Conservation (phyloP, 768 basidiomycete genomes). For the Saitozyma sp. region DNA sequence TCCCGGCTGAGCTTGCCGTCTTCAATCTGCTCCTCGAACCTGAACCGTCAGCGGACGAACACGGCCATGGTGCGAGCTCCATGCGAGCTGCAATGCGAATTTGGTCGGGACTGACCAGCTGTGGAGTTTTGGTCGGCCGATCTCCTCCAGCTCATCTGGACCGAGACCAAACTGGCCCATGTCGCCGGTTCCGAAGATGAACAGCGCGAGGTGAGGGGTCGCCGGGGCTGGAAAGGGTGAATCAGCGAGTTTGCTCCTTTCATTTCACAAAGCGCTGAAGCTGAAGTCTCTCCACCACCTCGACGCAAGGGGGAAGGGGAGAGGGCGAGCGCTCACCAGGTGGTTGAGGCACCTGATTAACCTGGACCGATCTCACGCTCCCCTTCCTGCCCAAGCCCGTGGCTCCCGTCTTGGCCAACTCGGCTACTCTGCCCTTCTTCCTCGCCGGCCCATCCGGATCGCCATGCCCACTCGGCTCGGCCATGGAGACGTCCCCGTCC, state of each 20-base stretch:
- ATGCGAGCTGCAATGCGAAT: neutral
- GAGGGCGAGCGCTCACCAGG: slow-evolving; percentile 26
- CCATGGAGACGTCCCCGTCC: slow-evolving; percentile 18
- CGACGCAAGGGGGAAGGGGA: neutral
- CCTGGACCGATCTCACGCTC: slow-evolving; percentile 18
- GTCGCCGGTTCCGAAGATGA: slow-evolving; percentile 86
- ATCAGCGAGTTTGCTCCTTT: neutral
- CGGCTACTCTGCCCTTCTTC: slow-evolving; percentile 39
- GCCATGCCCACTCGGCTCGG: slow-evolving; percentile 3
- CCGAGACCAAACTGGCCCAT: slow-evolving; percentile 96
- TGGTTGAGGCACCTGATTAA: slow-evolving; percentile 30
- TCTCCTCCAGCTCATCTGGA: slow-evolving; percentile 63
- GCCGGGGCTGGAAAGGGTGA: slow-evolving; percentile 19
- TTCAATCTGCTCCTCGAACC: slow-evolving; percentile 69
- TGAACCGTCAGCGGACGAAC: slow-evolving; percentile 14
- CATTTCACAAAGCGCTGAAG: neutral
- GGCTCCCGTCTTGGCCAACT: slow-evolving; percentile 18
- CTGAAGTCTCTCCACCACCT: too few species aligned
- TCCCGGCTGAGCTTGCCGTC: slow-evolving; percentile 67
- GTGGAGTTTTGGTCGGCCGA: slow-evolving; percentile 72
- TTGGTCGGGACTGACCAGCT: slow-evolving; percentile 56
- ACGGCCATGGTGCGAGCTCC: neutral
- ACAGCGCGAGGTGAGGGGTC: slow-evolving; percentile 69
- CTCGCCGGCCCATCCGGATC: slow-evolving; percentile 15
- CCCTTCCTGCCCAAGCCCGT: slow-evolving; percentile 13